Evolutionary conservation across 495 filamentous ascomycete species (phyloP), one percentile per base, ranked within the genome.

Genomic region (Penicillium psychrofluorescens): DNA sequence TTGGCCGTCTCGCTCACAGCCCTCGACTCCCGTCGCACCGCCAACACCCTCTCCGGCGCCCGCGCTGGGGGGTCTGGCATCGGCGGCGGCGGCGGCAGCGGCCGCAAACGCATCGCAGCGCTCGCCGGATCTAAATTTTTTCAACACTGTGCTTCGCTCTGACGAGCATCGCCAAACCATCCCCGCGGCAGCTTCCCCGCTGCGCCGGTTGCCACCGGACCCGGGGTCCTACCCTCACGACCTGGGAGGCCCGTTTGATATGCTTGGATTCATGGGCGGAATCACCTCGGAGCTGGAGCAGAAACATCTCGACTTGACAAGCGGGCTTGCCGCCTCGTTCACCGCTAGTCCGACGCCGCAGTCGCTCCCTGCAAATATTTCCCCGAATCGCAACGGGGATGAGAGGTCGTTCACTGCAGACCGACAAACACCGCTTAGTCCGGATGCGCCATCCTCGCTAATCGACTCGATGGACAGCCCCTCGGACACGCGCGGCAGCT

Each of bases 231-330:
- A 48, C 29, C 40, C 44, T 12, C 35, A 50, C 10, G 53, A 54
- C 11, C 30, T 59, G 8, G 45, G 44, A 22, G 56, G 47, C 9
- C 40, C 53, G 1, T 69, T 69, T 36, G 66, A 69, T 41, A 67
- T 69, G 57, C 63, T 69, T 28, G 55, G 55, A 1, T 67, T 67
- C 36, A 69, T 69, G 44, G 66, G 63, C 29, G 63, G 59, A 7
- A 64, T 69, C 11, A 67, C 62, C 1, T 64, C 63, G 4, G 66
- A 66, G 31, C 45, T 69, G 32, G 58, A 67, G 32, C 66, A 67
- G 43, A 69, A 64, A 41, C 63, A 67, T 44, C 44, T 62, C 8
- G 58, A 69, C 27, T 40, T 69, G 43, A 58, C 58, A 2, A 58
- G 60, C 38, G 60, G 60, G 1, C 38, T 53, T 6, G 42, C 56